These are phyloP conservation scores for Gliomastix tumulicola DNA, from an alignment of 2,329 filamentous ascomycete genomes.

Conservation along the genomic window DNA sequence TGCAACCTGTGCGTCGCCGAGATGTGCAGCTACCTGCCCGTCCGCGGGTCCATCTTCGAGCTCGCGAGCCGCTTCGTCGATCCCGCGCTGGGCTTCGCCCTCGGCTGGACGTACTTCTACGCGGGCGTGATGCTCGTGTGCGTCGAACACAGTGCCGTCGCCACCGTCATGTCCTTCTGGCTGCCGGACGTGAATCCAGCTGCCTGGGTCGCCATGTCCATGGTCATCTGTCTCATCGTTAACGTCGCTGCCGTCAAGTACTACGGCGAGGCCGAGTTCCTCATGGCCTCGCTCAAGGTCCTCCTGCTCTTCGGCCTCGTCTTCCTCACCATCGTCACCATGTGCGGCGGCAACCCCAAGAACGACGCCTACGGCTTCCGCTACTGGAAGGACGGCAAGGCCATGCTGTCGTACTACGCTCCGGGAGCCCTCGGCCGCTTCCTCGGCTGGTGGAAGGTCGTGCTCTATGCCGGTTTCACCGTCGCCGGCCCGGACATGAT, in stretches of 20 bases:
- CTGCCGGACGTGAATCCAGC: slow-evolving; percentile 31
- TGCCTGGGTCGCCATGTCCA: slow-evolving; percentile 40
- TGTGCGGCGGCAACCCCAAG: slow-evolving; percentile 57
- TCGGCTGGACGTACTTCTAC: slow-evolving; percentile 45
- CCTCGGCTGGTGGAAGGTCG: slow-evolving; percentile 44
- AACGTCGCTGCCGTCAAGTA: slow-evolving; percentile 39
- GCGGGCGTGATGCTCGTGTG: slow-evolving; percentile 37
- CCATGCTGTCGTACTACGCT: slow-evolving; percentile 23
- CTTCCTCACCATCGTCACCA: slow-evolving; percentile 54
- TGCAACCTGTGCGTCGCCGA: slow-evolving; percentile 43
- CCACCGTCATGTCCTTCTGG: slow-evolving; percentile 38
- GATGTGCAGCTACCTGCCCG: slow-evolving; percentile 49
- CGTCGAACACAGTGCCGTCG: slow-evolving; percentile 34
- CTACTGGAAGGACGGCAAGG: slow-evolving; percentile 34
- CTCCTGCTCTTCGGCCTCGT: slow-evolving; percentile 46
- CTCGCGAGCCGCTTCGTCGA: slow-evolving; percentile 48
- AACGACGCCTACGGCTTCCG: slow-evolving; percentile 59
- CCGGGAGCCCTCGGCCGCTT: slow-evolving; percentile 51
- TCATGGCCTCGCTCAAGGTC: slow-evolving; percentile 52
- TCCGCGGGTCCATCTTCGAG: slow-evolving; percentile 47
- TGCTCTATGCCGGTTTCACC: slow-evolving; percentile 64
- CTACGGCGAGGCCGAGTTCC: slow-evolving; percentile 36
- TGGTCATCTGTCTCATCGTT: slow-evolving; percentile 35
- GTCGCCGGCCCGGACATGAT: slow-evolving; percentile 64
- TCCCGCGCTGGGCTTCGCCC: slow-evolving; percentile 48